Evolutionary conservation across 768 basidiomycete species (phyloP).

Genomic region (Hericium rajendrae): DNA sequence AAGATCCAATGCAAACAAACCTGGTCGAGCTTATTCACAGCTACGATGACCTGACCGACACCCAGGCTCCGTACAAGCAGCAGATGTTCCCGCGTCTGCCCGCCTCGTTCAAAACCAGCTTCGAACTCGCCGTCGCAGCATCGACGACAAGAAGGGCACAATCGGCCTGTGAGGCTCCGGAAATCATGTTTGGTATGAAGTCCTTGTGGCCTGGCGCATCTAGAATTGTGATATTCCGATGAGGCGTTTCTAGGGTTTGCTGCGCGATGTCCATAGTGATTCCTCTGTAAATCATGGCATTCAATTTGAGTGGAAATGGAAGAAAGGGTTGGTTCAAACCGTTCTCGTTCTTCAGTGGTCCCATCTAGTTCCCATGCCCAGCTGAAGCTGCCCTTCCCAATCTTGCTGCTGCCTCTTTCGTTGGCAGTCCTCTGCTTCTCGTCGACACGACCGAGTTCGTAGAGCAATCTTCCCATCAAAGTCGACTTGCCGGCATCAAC

Average conservation of each 20-base stretch:
- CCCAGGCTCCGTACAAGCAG: slow-evolving; percentile 87
- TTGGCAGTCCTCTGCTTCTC: slow-evolving; percentile 80
- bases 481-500: slow-evolving; percentile 99
- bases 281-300: slow-evolving; percentile 43
- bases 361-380: slow-evolving; percentile 99
- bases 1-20: slow-evolving; percentile 30
- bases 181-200: slow-evolving; percentile 99
- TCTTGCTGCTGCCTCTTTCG: slow-evolving; percentile 81
- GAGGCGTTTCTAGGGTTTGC: slow-evolving; percentile 63
- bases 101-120: slow-evolving; percentile 87
- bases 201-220: slow-evolving; percentile 97
- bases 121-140: slow-evolving; percentile 90
- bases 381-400: slow-evolving; percentile 91
- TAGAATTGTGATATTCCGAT: slow-evolving; percentile 81
- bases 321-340: slow-evolving; percentile 36
- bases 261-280: slow-evolving; percentile 97
- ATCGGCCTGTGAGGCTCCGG: slow-evolving; percentile 94
- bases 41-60: slow-evolving; percentile 83
- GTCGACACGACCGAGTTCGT: slow-evolving; percentile 82
- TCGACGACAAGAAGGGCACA: slow-evolving; percentile 92
- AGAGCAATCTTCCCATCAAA: slow-evolving; percentile 87
- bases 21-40: slow-evolving; percentile 92
- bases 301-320: neutral
- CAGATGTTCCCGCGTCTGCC: slow-evolving; percentile 93
- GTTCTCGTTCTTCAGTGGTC: slow-evolving; percentile 82